Conservation (phyloP, 1,284 basidiomycete genomes). For the Tausonia pullulans region DNA sequence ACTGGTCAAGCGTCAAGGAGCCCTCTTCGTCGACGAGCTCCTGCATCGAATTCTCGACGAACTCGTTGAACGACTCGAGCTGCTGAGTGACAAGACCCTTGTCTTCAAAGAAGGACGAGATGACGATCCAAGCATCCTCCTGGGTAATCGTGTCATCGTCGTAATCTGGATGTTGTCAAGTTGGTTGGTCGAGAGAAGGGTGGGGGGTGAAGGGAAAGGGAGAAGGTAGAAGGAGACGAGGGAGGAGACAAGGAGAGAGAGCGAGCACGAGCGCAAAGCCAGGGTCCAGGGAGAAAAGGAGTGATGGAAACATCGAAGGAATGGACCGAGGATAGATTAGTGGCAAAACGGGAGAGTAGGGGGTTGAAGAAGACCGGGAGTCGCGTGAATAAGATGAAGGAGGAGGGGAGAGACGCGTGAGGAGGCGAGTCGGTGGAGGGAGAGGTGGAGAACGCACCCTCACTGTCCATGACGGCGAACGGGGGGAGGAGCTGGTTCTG, state of each 20-base stretch:
- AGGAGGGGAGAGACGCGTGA: no score
- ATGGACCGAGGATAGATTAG: background rate
- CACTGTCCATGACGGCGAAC: no score
- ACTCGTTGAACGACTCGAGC: constrained; percentile 97
- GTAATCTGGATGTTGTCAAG: constrained; percentile 39
- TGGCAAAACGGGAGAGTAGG: background rate
- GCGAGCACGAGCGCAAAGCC: background rate
- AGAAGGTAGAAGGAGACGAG: background rate
- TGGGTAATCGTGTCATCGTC: constrained; percentile 64
- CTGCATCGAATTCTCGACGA: constrained; percentile 99
- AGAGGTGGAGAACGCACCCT: no score
- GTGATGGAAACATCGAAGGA: background rate
- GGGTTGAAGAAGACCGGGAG: background rate
- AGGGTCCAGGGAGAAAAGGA: background rate
- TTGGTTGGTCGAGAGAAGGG: background rate
- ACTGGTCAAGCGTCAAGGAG: constrained; percentile 90
- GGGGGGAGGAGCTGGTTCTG: background rate
- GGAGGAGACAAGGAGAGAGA: background rate
- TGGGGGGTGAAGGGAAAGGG: background rate
- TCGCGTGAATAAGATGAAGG: no score
- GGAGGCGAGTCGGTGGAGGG: no score
- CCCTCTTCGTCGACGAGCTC: constrained; percentile 94
- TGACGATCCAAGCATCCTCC: constrained; percentile 92
- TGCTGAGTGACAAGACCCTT: constrained; percentile 97
- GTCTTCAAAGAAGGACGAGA: constrained; percentile 91